Evolutionary conservation across 495 filamentous ascomycete genomes (phyloP), one percentile per base, ranked within the genome.

Genomic region (Aspergillus sclerotioniger): DNA sequence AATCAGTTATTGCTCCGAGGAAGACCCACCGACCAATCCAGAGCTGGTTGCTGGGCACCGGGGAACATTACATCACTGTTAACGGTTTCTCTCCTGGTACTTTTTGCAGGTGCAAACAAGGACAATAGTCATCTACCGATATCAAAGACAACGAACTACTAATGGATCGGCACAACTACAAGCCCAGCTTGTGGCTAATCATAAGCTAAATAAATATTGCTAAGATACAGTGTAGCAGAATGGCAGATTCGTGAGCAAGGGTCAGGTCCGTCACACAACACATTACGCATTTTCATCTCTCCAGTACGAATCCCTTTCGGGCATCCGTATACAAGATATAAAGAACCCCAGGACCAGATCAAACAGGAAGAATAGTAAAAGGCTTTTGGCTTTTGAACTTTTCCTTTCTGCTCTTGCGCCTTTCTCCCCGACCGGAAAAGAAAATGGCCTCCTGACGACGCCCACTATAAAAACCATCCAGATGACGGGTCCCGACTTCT

Each of bases 181-280:
- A 67, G 67, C 64, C 64, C 67, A 69, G 67, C 67, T 62, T 69
- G 67, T 64, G 64, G 62, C 60, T 56, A 64, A 60, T 69, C 64
- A 64, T 64, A 66, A 71, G 67, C 67, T 73, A 76, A 76, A 77
- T 74, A 77, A 77, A 77, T 74, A 64, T 65, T 71, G 73, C 73
- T 77, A 77, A 77, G 72, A 73, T 77, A 77, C 71, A 76, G 55
- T 69, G 74, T 69, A 75, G 68, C 62, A 69, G 62, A 67, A 77
- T 68, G 68, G 65, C 69, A 71, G 66, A 73, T 71, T 77, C 73
- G 71, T 76, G 68, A 74, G 58, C 65, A 66, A 62, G 59, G 56
- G 51, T 58, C 57, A 59, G 54, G 44, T 67, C 63, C 64, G 56
- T 61, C 58, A 61, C 41, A 60, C 53, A 44, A 58, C 60, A 61